Evolutionary conservation across 1,139 yeast species (phyloP).

Genomic region (Pneumocystis canis): DNA sequence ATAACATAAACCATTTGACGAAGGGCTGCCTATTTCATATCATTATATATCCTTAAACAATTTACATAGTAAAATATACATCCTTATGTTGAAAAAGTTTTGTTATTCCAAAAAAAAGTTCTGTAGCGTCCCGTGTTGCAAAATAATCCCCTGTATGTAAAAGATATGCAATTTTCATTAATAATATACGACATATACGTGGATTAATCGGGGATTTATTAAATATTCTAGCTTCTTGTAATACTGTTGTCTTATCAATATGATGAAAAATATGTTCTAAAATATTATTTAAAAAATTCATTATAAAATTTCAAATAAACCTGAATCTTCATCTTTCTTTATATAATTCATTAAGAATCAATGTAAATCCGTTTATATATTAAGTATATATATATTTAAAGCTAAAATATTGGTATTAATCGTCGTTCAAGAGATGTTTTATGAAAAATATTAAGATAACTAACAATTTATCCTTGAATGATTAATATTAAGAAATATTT

Average conservation of each 20-base stretch:
- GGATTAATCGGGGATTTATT: constrained; percentile 86
- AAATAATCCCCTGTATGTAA: constrained; percentile 59
- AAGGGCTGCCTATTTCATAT: constrained; percentile 37
- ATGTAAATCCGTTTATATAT: no score
- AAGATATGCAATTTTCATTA: constrained; percentile 52
- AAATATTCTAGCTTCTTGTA: constrained; percentile 89
- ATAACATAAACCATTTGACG: constrained; percentile 91
- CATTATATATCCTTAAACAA: background rate
- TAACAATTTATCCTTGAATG: no score
- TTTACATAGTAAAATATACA: constrained; percentile 9
- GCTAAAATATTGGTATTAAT: background rate
- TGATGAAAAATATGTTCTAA: background rate
- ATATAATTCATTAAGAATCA: background rate
- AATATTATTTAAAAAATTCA: background rate
- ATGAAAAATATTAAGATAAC: no score
- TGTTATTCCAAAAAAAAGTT: constrained; percentile 82
- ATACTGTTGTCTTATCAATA: constrained; percentile 89
- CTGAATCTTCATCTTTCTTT: background rate
- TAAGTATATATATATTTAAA: no score
- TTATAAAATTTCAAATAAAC: background rate
- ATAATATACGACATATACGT: constrained; percentile 62
- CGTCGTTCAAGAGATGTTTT: background rate
- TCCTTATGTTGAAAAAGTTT: constrained; percentile 90
- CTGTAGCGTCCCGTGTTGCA: constrained; percentile 81
- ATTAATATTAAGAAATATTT: no score